phyloP scores from a whole-genome alignment of 177 flowering plant species.

The Tripterygium wilfordii region DNA sequence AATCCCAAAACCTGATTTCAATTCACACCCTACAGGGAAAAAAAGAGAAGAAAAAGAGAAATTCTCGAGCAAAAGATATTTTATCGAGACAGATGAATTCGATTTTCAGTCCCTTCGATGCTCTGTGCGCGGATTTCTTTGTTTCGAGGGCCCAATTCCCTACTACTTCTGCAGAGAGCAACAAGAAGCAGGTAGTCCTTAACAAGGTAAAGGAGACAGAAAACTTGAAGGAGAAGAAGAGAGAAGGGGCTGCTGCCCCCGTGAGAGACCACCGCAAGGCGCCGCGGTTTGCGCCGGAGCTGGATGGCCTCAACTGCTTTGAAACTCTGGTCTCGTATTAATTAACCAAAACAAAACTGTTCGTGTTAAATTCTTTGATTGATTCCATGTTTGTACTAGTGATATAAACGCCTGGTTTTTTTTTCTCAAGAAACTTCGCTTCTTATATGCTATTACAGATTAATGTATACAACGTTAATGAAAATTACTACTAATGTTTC shows the following conservation, averaged over 20 bases:
- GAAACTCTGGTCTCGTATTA: slow-evolving; percentile 37
- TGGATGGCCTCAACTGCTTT: slow-evolving; percentile 45
- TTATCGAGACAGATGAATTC: slow-evolving; percentile 13
- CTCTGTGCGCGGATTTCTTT: slow-evolving; percentile 18
- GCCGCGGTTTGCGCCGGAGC: slow-evolving; percentile 27
- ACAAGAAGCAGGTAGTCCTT: background rate
- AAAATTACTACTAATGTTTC: no score
- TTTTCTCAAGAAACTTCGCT: no score
- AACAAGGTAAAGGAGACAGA: background rate
- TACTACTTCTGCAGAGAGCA: background rate
- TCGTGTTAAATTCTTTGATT: no score
- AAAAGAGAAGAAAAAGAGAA: no score
- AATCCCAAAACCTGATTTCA: no score
- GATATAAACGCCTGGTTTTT: no score
- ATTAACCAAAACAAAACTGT: background rate
- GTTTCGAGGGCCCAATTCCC: slow-evolving; percentile 11
- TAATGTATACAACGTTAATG: no score
- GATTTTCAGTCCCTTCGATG: slow-evolving; percentile 19
- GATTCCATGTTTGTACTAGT: no score
- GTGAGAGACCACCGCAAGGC: background rate
- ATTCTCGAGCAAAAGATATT: background rate
- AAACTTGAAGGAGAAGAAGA: background rate
- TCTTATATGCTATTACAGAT: no score
- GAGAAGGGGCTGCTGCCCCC: no score
- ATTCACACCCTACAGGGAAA: no score